Evolutionary conservation across 2,329 filamentous ascomycete species (phyloP).

Genomic region (Fusarium musae): DNA sequence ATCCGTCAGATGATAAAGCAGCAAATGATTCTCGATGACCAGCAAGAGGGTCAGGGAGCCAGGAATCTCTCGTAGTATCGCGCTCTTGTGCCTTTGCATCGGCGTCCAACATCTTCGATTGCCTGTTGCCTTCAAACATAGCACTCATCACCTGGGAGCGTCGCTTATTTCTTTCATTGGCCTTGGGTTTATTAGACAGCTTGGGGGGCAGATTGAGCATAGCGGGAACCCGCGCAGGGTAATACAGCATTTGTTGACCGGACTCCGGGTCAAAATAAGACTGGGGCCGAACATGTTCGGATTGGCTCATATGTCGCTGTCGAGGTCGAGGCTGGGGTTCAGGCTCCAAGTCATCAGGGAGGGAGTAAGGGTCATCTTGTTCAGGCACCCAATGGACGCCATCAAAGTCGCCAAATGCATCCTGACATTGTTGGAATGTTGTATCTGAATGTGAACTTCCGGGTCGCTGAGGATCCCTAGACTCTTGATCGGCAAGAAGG

Average conservation of each 20-base stretch:
- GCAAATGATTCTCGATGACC: constrained; percentile 52
- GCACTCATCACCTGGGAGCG: constrained; percentile 78
- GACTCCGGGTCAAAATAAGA: constrained; percentile 73
- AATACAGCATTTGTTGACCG: constrained; percentile 88
- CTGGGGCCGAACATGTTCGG: constrained; percentile 56
- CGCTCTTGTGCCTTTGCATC: constrained; percentile 19
- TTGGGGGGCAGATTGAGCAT: constrained; percentile 94
- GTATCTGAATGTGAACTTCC: constrained; percentile 65
- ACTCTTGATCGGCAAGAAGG: constrained; percentile 26
- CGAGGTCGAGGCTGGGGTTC: constrained; percentile 31
- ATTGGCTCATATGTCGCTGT: constrained; percentile 42
- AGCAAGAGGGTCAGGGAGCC: constrained; percentile 60
- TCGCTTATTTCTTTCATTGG: constrained; percentile 72
- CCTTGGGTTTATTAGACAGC: constrained; percentile 78
- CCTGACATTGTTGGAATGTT: constrained; percentile 73
- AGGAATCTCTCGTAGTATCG: constrained; percentile 47
- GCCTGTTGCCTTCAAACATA: constrained; percentile 55
- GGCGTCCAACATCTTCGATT: constrained; percentile 36
- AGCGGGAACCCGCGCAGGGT: constrained; percentile 92
- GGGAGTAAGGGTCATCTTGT: constrained; percentile 44
- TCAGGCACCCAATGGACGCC: constrained; percentile 78
- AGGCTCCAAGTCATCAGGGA: constrained; percentile 26
- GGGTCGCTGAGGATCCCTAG: constrained; percentile 42
- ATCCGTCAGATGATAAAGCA: constrained; percentile 46
- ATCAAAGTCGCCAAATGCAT: constrained; percentile 83